phyloP scores from a whole-genome alignment of 805 yeast genomes.

The Kluyveromyces nonfermentans region DNA sequence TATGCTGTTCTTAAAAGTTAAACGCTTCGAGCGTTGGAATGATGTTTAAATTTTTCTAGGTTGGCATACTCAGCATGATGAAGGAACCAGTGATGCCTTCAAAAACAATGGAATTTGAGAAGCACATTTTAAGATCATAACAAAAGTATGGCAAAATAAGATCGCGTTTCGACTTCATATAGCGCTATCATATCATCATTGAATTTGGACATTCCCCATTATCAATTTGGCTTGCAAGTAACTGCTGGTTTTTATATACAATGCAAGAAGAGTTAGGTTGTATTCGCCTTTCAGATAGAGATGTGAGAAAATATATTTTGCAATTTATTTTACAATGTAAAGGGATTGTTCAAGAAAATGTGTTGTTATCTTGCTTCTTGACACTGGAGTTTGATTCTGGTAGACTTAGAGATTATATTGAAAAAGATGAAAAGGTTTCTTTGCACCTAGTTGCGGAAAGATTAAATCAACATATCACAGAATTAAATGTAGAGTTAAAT shows the following conservation, averaged over 20 bases:
- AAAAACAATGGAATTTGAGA: not conserved
- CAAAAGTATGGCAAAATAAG: not conserved
- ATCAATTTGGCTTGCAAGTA: not conserved
- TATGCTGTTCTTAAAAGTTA: not conserved
- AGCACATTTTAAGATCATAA: not conserved
- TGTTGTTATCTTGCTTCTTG: constrained; percentile 13
- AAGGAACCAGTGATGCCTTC: not conserved
- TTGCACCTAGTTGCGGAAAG: constrained; percentile 6
- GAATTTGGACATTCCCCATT: not conserved
- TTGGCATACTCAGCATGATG: not conserved
- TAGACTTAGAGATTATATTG: not conserved
- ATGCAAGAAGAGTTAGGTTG: not conserved
- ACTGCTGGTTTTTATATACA: not conserved
- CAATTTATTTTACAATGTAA: constrained; percentile 18
- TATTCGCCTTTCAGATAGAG: constrained; percentile 4
- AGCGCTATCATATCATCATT: not conserved
- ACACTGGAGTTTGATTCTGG: constrained; percentile 8
- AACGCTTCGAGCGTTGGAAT: not conserved
- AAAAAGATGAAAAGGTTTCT: constrained; percentile 4
- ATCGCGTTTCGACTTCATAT: not conserved
- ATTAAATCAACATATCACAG: constrained; percentile 12
- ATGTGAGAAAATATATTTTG: constrained; percentile 10
- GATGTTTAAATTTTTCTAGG: not conserved
- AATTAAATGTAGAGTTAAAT: constrained; percentile 18
- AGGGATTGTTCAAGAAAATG: constrained; percentile 21